Base-by-base conservation (phyloP, 352 stramenopile species). In the Pythium dissotocum region DNA sequence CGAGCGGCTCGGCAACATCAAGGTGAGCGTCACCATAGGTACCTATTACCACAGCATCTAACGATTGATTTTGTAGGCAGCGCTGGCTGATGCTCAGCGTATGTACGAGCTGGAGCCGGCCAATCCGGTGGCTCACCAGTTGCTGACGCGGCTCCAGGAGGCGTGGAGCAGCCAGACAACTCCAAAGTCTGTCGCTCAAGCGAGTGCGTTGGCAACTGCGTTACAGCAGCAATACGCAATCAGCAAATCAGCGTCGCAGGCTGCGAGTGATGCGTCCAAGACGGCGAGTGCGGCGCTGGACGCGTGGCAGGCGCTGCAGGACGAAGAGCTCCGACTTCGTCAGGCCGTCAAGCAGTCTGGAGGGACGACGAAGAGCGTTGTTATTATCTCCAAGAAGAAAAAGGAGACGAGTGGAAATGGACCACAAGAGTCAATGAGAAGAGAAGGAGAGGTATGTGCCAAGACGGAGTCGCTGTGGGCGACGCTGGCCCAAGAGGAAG, bases 1-100 rank as follows among this genome's bases (percentile, higher is more conserved):
- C 57, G 80, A 94, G 35, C 83, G 79, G 30, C 61, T 98, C 44
- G 82, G 81, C 14, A 80, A 95, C 26, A 65, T 76, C 14, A 76
- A 77, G 77, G 80, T 90, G 67, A 18, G 51, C 12, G 9, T 61
- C 12, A 52, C 12, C 51, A 13, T 21, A 3, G 3, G 36, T n/a
- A 52, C 36, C 6, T 16, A 49, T 4, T 33, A 18, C 18, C 1
- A 52, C 8, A 35, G 10, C 24, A 33, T n/a, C 35, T 61, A 6
- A 61, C 13, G 28, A 8, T 16, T 55, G 16, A 30, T 18, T 33
- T 21, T 55, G 51, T 52, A 72, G 61, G 56, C 64, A n/a, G 66
- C 71, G 32, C 32, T 77, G 21, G 38, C 21, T n/a, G 71, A 77
- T 49, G 66, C 53, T 1, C 48, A 73, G 55, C 30, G 42, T 2